Evolutionary conservation across 164 flowering plant species (phyloP), one percentile per base, ranked within the genome.

Genomic region (Aristolochia contorta): DNA sequence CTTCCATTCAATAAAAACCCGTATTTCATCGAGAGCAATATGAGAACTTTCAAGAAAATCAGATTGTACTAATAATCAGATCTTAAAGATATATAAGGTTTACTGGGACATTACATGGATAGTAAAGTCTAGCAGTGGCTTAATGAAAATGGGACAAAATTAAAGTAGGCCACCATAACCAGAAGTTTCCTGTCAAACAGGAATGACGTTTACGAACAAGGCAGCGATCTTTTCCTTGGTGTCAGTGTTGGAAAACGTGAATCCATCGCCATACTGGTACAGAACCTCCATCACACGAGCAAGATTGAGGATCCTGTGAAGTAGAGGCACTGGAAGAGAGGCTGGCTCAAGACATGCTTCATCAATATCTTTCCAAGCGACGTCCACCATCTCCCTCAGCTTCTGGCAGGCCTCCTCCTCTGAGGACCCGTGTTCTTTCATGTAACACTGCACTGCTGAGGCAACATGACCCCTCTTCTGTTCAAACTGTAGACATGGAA

Each of bases 401-500:
- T 23, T 59, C 0, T 51, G 15, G 9, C 12, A n/a, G 0, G 66
- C 75, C n/a, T 69, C 65, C 54, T 75, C 47, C 50, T 75, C 65
- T 14, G 78, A 52, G 4, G 23, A 68, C 32, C 70, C 68, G 30
- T 72, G 53, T 32, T 59, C 62, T 16, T 45, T 47, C 62, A 59
- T 59, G 62, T 47, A 47, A 16, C 33, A 23, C 49, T 79, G 73
- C 0, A 77, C 58, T 1, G 52, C 60, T 0, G 83, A 72, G 0
- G 77, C 64, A 15, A 57, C 66, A 41, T 73, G 74, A 7, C 64
- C 80, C 48, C 80, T 59, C 52, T 70, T 32, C 61, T 81, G 77
- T 57, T 81, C 80, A 50, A 71, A 67, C 80, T 79, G 19, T 41
- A 32, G n/a, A n/a, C n/a, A n/a, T n/a, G n/a, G n/a, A n/a, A n/a